These are phyloP conservation scores for Xylaria sp. DNA, from an alignment of 495 filamentous ascomycete species.

Conservation along the genomic window DNA sequence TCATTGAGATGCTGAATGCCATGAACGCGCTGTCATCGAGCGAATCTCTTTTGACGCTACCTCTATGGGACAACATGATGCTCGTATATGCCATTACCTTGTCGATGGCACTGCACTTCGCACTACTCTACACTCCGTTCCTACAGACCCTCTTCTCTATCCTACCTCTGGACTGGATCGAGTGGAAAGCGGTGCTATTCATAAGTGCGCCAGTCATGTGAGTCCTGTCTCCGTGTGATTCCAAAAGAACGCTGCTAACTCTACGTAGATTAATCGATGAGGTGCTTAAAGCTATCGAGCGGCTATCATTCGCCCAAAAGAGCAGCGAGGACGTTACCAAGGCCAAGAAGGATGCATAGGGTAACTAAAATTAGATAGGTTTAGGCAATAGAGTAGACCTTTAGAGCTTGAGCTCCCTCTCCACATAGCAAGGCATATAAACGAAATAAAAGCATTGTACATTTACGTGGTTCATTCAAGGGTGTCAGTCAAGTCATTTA, in stretches of 20 bases:
- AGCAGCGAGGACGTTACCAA: slow-evolving; percentile 36
- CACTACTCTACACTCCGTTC: slow-evolving; percentile 89
- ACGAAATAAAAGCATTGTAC: slow-evolving; percentile 26
- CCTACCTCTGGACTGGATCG: slow-evolving; percentile 81
- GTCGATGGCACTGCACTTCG: slow-evolving; percentile 97
- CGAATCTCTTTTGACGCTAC: slow-evolving; percentile 92
- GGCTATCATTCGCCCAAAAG: slow-evolving; percentile 61
- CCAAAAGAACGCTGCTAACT: slow-evolving; percentile 46
- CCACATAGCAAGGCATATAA: slow-evolving; percentile 23
- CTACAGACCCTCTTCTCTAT: slow-evolving; percentile 91
- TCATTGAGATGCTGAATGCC: slow-evolving; percentile 99
- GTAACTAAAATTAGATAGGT: slow-evolving; percentile 26
- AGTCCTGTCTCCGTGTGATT: slow-evolving; percentile 48
- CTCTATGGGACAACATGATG: slow-evolving; percentile 96
- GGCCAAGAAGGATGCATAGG: slow-evolving; percentile 52
- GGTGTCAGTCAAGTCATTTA: slow-evolving; percentile 14
- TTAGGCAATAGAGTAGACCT: slow-evolving; percentile 39
- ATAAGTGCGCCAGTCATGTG: slow-evolving; percentile 96
- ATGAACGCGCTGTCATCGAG: slow-evolving; percentile 98
- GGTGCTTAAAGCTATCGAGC: slow-evolving; percentile 80
- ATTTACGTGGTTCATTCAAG: slow-evolving; percentile 14
- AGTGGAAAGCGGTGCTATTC: slow-evolving; percentile 91
- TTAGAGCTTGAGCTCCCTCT: slow-evolving; percentile 10
- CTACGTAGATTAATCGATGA: slow-evolving; percentile 82
- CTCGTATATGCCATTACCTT: slow-evolving; percentile 91